Evolutionary conservation across 768 basidiomycete species (phyloP).

Genomic region (Crepidotus variabilis): DNA sequence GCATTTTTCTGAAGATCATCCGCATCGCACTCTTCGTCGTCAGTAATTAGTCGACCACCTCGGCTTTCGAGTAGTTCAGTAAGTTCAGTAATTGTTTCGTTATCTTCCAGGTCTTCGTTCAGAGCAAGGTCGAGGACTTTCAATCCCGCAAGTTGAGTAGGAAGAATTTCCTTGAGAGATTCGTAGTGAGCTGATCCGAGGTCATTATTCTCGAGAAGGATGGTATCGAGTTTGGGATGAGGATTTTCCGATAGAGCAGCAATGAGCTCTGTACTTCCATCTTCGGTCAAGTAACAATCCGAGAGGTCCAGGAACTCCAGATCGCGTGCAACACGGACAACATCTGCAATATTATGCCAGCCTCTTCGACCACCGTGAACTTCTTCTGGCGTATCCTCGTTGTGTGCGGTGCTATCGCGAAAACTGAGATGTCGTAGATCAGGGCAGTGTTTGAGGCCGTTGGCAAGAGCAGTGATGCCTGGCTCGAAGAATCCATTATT

Average conservation of each 20-base stretch:
- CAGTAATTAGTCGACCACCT: background rate
- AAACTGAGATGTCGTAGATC: background rate
- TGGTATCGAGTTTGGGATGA: background rate
- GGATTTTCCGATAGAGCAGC: background rate
- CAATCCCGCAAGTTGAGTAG: background rate
- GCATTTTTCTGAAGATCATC: background rate
- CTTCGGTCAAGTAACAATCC: background rate
- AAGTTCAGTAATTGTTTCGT: background rate
- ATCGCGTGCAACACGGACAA: background rate
- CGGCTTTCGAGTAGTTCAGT: background rate
- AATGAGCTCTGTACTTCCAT: background rate
- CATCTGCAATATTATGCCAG: background rate
- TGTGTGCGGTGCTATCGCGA: background rate
- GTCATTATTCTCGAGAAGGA: background rate
- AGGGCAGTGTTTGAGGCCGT: background rate
- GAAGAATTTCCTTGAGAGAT: background rate
- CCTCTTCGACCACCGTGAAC: background rate
- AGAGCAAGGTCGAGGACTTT: background rate
- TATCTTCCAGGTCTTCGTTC: background rate
- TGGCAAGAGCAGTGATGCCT: background rate
- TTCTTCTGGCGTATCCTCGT: background rate
- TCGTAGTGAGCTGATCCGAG: background rate
- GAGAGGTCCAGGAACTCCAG: background rate
- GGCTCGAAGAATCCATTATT: background rate
- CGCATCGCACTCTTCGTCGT: background rate